Conservation (phyloP, 2,329 filamentous ascomycete genomes). For the Cephalotrichum gorgonifer region DNA sequence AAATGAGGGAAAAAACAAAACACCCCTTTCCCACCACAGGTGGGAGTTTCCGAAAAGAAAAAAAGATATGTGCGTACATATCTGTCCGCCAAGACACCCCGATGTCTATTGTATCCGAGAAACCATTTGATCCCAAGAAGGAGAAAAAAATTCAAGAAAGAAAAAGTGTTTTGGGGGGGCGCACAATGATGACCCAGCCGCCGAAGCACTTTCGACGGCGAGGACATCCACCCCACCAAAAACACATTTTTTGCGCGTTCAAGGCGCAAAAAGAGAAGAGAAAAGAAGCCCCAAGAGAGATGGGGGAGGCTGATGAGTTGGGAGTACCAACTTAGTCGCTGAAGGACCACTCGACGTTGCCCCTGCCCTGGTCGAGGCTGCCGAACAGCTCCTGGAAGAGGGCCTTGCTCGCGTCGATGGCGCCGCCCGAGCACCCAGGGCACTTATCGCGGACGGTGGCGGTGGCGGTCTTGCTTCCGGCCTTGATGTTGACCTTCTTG, state of each 20-base stretch:
- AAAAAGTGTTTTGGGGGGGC: not conserved
- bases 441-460: constrained; percentile 67
- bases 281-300: not conserved
- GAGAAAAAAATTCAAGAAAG: not conserved
- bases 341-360: constrained; percentile 34
- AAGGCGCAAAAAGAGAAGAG: not conserved
- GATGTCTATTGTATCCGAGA: not conserved
- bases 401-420: constrained; percentile 51
- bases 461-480: constrained; percentile 44
- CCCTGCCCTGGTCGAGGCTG: constrained; percentile 31
- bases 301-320: not conserved
- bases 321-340: constrained; percentile 19
- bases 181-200: not conserved
- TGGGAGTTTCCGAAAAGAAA: too few species aligned
- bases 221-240: not conserved
- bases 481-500: constrained; percentile 53
- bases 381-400: constrained; percentile 44
- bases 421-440: constrained; percentile 47
- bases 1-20: not conserved
- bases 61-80: too few species aligned
- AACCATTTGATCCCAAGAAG: not conserved
- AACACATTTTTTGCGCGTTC: too few species aligned
- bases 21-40: not conserved
- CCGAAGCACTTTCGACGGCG: not conserved
- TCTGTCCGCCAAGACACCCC: not conserved